Evolutionary conservation across 192 early-diverging fungal species (phyloP), one percentile per base, ranked within the genome.

Genomic region (Coemansia sp.): DNA sequence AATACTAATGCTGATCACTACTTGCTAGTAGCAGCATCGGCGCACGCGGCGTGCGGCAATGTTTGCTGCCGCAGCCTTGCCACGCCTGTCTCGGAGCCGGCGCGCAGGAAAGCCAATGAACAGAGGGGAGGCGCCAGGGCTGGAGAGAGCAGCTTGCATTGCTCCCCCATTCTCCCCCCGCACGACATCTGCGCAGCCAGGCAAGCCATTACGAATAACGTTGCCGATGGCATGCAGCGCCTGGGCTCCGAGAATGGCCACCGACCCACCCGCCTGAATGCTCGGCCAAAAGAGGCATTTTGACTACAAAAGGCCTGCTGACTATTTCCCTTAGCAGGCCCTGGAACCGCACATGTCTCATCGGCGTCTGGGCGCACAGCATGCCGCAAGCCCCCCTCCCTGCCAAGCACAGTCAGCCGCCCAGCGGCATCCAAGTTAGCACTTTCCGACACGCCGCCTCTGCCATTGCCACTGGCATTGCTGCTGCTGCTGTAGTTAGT

Each of bases 271-370:
- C 6, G 57, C 49, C 49, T 9, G 20, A 50, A 9, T 3, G 43
- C 43, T 16, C 43, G 43, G 49, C 49, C n/a, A 52, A 52, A 24
- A 52, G 49, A 52, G 47, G 47, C 47, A 50, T 50, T 9, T 20
- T 22, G 47, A 6, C n/a, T 22, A 3, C 9, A 18, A 22, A 18
- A 18, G 46, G 20, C 49, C 49, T 27, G 27, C 47, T 27, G 24
- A 15, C 53, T 27, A 29, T 29, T 38, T 38, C 43, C 43, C 43
- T 16, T 44, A 13, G 29, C 53, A 57, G 29, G 57, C 57, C 57
- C 57, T 60, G 66, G 70, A 72, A 64, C 74, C 69, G 43, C 68
- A 36, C 66, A 71, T 77, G 75, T 77, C 66, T 77, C 66, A 77
- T 65, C 52, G 49, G 46, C 64, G 41, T 52, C 61, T 50, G 41